Base-by-base conservation (phyloP, 768 basidiomycete genomes). In the Leccinellum rugosiceps region DNA sequence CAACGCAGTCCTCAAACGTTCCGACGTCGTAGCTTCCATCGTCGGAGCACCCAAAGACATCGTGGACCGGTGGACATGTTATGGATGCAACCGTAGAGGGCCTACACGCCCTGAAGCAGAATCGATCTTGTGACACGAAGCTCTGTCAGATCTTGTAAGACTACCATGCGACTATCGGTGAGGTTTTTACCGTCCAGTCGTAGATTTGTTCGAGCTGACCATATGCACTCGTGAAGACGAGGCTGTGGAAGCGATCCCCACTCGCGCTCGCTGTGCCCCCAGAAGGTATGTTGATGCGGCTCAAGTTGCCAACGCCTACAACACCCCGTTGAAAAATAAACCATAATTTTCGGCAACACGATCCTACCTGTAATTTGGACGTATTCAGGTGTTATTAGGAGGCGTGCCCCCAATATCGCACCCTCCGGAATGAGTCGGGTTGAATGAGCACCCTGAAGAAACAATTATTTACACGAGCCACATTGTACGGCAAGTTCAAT, bases 151-250 rank as follows among this genome's bases (percentile, higher is more conserved):
- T 49, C 35, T 26, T 25, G 58, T 64, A 19, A 62, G 59, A 62
- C 50, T n/a, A 47, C 41, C 52, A 41, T 25, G 35, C 41, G 32
- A 58, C 43, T 21, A 62, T 25, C 25, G 38, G 49, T 35, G 35
- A 59, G 53, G 52, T 34, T 45, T 61, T 65, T 71, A 80, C 83
- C 48, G 86, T 89, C 91, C 91, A 92, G 67, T 91, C 85, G 62
- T 83, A 78, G 41, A 88, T 75, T 65, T 90, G 79, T 62, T 80
- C 60, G 4, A 82, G 60, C 48, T 75, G 72, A 21, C 83, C 85
- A 70, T 86, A 89, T n/a, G 84, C 86, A 58, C 56, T 79, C 21
- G 87, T 86, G 69, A 89, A 89, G n/a, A 92, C 84, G 44, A 89
- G 77, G 3, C 83, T 85, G 28, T 86, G 88, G 32, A 82, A 79